Conservation (phyloP, 2,329 filamentous ascomycete genomes). For the Ascochyta viciae-villosae region DNA sequence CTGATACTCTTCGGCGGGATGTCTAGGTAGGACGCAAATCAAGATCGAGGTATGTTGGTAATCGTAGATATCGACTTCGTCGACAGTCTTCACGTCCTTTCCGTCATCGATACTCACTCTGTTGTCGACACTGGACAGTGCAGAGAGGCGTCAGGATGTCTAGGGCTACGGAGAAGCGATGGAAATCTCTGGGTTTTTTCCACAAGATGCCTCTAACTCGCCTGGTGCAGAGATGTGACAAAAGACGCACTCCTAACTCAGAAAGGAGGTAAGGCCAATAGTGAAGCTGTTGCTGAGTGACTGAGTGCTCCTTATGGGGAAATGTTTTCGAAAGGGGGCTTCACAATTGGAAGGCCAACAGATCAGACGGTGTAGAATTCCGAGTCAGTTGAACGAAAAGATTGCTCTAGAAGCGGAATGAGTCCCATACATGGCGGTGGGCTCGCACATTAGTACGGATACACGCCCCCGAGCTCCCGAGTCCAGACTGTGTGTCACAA, state of each 20-base stretch:
- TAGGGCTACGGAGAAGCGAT: conserved; percentile 7
- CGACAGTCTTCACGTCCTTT: background rate
- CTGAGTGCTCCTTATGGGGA: conserved; percentile 24
- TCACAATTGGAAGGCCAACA: background rate
- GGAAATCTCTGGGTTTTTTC: conserved; percentile 12
- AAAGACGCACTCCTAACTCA: background rate
- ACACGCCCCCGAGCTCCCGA: background rate
- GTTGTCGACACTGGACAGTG: conserved; percentile 8
- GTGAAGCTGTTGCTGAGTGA: conserved; percentile 18
- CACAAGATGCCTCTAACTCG: conserved; percentile 20
- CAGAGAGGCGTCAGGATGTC: conserved; percentile 9
- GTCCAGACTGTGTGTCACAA: background rate
- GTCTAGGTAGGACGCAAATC: background rate
- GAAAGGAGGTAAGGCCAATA: background rate
- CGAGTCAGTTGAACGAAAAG: conserved; percentile 1
- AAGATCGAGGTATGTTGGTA: background rate
- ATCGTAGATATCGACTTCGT: conserved; percentile 10
- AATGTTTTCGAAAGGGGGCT: conserved; percentile 12
- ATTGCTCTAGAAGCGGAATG: background rate
- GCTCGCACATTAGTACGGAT: background rate
- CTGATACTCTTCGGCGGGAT: conserved; percentile 1
- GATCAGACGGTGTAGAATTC: background rate
- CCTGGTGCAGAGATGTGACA: conserved; percentile 19
- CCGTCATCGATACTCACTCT: background rate
- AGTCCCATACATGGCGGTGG: background rate